These are phyloP conservation scores for Westerdykella sp. DNA, from an alignment of 2,329 filamentous ascomycete species.

Conservation along the genomic window DNA sequence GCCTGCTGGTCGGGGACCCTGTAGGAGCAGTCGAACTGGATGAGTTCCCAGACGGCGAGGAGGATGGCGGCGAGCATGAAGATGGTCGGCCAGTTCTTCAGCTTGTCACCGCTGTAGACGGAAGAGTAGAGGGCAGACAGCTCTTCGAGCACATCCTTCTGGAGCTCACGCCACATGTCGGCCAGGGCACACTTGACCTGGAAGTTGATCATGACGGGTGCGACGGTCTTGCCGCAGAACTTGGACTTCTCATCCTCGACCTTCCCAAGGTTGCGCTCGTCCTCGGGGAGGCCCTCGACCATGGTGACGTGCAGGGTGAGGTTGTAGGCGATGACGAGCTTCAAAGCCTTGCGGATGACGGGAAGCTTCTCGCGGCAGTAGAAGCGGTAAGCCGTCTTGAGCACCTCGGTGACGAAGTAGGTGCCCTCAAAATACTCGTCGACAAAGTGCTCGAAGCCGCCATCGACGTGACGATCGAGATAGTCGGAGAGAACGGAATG, in stretches of 20 bases:
- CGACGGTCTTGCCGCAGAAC: slow-evolving; percentile 83
- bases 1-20: slow-evolving; percentile 76
- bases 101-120: slow-evolving; percentile 92
- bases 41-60: slow-evolving; percentile 93
- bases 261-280: slow-evolving; percentile 70
- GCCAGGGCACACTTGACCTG: slow-evolving; percentile 96
- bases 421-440: slow-evolving; percentile 96
- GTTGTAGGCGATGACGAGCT: slow-evolving; percentile 93
- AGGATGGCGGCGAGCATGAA: slow-evolving; percentile 95
- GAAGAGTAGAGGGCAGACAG: slow-evolving; percentile 90
- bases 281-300: slow-evolving; percentile 80
- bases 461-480: slow-evolving; percentile 89
- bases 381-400: slow-evolving; percentile 92
- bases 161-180: slow-evolving; percentile 95
- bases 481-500: slow-evolving; percentile 79
- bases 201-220: slow-evolving; percentile 99
- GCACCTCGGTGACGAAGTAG: slow-evolving; percentile 87
- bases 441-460: slow-evolving; percentile 85
- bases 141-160: slow-evolving; percentile 94
- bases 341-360: slow-evolving; percentile 90
- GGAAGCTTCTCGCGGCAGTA: slow-evolving; percentile 82
- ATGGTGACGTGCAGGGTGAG: slow-evolving; percentile 90
- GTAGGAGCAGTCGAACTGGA: slow-evolving; percentile 98
- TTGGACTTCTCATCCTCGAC: slow-evolving; percentile 82
- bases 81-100: slow-evolving; percentile 98